A percentile compares a stretch with the other conserved stretches of the same genome.
Conservation (phyloP, 768 basidiomycete species). For the Favolaschia claudopus region DNA sequence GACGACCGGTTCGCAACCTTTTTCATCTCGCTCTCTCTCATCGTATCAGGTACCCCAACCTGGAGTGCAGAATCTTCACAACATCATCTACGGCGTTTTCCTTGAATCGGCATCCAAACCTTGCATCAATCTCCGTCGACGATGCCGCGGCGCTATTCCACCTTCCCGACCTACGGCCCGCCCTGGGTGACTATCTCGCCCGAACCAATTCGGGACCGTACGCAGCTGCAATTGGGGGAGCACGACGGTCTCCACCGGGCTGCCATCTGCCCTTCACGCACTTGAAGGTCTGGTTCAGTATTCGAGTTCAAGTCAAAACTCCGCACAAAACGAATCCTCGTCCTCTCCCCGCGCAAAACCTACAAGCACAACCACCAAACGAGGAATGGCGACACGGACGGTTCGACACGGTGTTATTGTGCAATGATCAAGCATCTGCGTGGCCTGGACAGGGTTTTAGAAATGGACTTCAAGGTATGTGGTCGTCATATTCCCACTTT, state of each 20-base stretch:
- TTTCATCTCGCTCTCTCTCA: slow-evolving; percentile 9
- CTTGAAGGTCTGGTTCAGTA: slow-evolving; percentile 37
- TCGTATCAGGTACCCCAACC: neutral
- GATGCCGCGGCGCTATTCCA: slow-evolving; percentile 28
- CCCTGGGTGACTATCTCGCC: slow-evolving; percentile 32
- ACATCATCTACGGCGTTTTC: slow-evolving; percentile 30
- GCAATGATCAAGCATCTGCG: neutral
- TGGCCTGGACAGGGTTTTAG: slow-evolving; percentile 28
- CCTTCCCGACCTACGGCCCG: slow-evolving; percentile 36
- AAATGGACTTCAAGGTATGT: slow-evolving; percentile 19
- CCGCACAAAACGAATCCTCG: slow-evolving; percentile 30
- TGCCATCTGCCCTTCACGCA: slow-evolving; percentile 26
- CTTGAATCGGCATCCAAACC: slow-evolving; percentile 29
- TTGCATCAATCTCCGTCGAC: slow-evolving; percentile 28
- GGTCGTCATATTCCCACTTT: no score
- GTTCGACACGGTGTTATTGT: slow-evolving; percentile 24
- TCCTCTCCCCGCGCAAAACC: slow-evolving; percentile 26
- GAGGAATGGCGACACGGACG: slow-evolving; percentile 12
- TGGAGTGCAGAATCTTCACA: slow-evolving; percentile 22
- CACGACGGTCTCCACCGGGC: neutral
- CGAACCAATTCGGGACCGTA: neutral
- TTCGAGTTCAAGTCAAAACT: slow-evolving; percentile 32
- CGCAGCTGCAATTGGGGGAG: slow-evolving; percentile 10
- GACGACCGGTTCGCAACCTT: slow-evolving; percentile 5
- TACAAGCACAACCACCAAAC: slow-evolving; percentile 31